Evolutionary conservation across 805 yeast species (phyloP).

Genomic region (Metschnikowia kofuensis): DNA sequence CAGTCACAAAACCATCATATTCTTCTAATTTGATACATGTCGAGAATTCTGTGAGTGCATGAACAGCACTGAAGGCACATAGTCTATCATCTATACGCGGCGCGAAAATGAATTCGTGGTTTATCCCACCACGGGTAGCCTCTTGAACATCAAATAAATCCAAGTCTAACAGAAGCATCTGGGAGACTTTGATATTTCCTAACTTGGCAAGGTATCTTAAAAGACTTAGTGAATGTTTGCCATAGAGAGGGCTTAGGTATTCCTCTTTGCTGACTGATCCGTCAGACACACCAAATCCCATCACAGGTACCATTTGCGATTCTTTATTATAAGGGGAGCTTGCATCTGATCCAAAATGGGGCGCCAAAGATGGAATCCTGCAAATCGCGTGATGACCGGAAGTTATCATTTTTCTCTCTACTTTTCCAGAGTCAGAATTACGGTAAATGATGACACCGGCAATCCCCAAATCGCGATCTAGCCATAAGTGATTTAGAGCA

Average conservation of each 20-base stretch:
- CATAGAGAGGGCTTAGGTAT: constrained; percentile 23
- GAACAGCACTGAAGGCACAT: constrained; percentile 38
- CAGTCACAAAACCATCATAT: constrained; percentile 29
- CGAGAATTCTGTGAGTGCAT: constrained; percentile 26
- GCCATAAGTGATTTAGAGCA: constrained; percentile 32
- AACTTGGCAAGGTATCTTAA: constrained; percentile 31
- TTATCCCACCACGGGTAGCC: constrained; percentile 37
- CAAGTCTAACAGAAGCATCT: constrained; percentile 32
- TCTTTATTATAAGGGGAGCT: constrained; percentile 32
- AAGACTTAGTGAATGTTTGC: constrained; percentile 31
- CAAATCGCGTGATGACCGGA: constrained; percentile 38
- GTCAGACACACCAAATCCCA: constrained; percentile 23
- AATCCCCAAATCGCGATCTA: constrained; percentile 42
- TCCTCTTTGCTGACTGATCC: constrained; percentile 28
- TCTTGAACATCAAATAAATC: constrained; percentile 37
- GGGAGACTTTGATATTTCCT: constrained; percentile 20
- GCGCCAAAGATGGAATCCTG: constrained; percentile 39
- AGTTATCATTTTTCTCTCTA: constrained; percentile 26
- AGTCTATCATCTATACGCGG: constrained; percentile 42
- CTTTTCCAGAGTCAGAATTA: constrained; percentile 19
- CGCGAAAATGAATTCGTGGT: constrained; percentile 36
- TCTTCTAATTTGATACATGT: constrained; percentile 12
- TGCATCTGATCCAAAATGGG: constrained; percentile 32
- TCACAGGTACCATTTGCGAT: constrained; percentile 38
- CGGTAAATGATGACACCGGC: constrained; percentile 36